Evolutionary conservation across 2,329 filamentous ascomycete species (phyloP), one percentile per base, ranked within the genome.

Genomic region (Decorospora gaudefroyi): DNA sequence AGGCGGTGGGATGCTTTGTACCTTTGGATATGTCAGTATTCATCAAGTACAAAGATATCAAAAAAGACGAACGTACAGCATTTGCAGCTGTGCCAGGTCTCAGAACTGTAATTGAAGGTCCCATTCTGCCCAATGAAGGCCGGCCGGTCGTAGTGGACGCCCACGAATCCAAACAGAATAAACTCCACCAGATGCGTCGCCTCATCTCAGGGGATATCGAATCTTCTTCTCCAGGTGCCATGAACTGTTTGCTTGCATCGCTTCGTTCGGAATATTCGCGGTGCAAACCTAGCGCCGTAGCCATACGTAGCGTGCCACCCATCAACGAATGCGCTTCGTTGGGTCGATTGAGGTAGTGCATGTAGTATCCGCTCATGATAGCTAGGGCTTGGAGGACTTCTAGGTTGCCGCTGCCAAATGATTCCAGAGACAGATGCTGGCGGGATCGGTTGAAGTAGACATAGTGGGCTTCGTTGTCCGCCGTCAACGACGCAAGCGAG

Each of bases 271-370:
- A 67, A 47, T 78, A 78, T 56, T 89, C 86, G 37, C 85, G 78
- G 65, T 90, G 86, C 11, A 90, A 71, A 1, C 86, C 86, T 18
- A 90, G 75, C 1, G 85, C 83, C 48, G 83, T 86, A n/a, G 86
- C 86, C 80, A 90, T 87, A 41, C 86, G 78, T 42, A 88, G 76
- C 3, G 85, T 83, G 2, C 85, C 85, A 12, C 86, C 86, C 60
- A 87, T 80, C 7, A 90, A 76, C 16, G 85, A 82, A 62, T 88
- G 87, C 11, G 86, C 87, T 74, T 89, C 85, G 61, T 89, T 89
- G 1, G 86, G 86, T 13, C 85, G 78, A 69, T 88, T 88, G 57
- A 87, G 82, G 61, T 90, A 90, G 67, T 90, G 87, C 42, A 89
- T 79, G 64, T 90, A 90, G 71, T 84, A 87, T 18, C 87, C 87